Evolutionary conservation across 495 filamentous ascomycete species (phyloP), one percentile per base, ranked within the genome.

Genomic region (Chaetomium fimeti): DNA sequence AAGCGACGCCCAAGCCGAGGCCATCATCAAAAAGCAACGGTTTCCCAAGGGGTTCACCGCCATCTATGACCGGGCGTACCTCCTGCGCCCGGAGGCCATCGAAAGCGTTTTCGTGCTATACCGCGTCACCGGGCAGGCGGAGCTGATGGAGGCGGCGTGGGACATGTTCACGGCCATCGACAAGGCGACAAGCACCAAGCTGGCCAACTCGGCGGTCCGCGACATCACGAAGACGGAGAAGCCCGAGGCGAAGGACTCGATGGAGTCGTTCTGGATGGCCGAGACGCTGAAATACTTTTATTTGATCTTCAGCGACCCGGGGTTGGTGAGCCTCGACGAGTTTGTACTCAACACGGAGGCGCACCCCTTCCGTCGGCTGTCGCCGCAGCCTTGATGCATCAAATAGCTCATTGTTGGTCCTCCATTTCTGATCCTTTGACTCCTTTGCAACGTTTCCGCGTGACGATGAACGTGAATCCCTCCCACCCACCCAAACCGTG

Each of bases 311-410:
- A 87, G 83, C 25, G 85, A 89, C 48, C 87, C 89, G 0, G 87
- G 89, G 47, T 66, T 85, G 48, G 78, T 92, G 32, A 90, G 83
- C 73, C 76, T 95, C 70, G 86, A 90, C 64, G 79, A 90, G 22
- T 84, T 90, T 55, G 88, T 96, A 1, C 84, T 94, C 60, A 96
- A 93, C 73, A 95, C 91, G 0, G 91, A 94, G 76, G 92, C 89
- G 2, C 91, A 94, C 76, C 85, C 89, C 3, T 83, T 96, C n/a
- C 59, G 51, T 0, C 18, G 58, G 58, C 7, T 60, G 57, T 3
- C 51, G 43, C 22, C 4, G 13, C 28, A 58, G 55, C 38, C 25
- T 2, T 49, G 8, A 22, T 49, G 45, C 5, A 22, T 20, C 2
- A 11, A 11, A 11, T 24, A 20, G 42, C 16, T 20, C n/a, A 22